Base-by-base conservation (phyloP, 2,329 filamentous ascomycete species). In the Trichoderma lentiforme region DNA sequence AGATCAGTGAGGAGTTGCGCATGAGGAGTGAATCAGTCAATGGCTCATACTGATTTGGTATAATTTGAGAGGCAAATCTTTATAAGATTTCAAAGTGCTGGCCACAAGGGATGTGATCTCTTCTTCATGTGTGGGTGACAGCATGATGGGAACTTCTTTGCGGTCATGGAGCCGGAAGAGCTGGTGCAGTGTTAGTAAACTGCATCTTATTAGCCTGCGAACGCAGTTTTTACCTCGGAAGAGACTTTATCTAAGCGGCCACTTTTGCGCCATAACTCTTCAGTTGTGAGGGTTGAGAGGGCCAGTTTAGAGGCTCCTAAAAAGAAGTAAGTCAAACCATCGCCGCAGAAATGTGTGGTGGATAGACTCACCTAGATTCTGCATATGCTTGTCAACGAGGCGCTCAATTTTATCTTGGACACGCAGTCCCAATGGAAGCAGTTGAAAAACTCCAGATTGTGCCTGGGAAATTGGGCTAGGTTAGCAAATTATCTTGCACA, bases 91-190 rank as follows among this genome's bases (percentile, higher is more conserved):
- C 1, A 95, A 85, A 18, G 91, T 87, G 71, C 87, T 88, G 4
- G 90, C 89, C 2, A 98, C 93, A 3, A 99, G 84, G 0, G 87
- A 84, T 0, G 96, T 99, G 76, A 99, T 96, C 79, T 99, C 96
- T 80, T 99, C 96, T 79, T 99, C 96, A 74, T 99, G 96, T 0
- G 96, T 99, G 1, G 96, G 96, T 1, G 94, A 92, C 4, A 99
- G 87, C 34, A 99, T 86, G 73, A 93, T 93, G 4, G 88, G 86
- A 1, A 87, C 84, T 7, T 92, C 88, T 80, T 92, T 96, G 71
- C 96, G 89, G 81, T 98, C 96, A 58, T 87, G 83, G 61, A 98
- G 88, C 56, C 88, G 89, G 76, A 98, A 95, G 24, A 98, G 87
- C 91, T 96, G 76, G 12, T 26, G 6, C 3, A 60, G 34, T 57